phyloP scores from a whole-genome alignment of 352 stramenopile genomes.

The Phytopythium boreale region DNA sequence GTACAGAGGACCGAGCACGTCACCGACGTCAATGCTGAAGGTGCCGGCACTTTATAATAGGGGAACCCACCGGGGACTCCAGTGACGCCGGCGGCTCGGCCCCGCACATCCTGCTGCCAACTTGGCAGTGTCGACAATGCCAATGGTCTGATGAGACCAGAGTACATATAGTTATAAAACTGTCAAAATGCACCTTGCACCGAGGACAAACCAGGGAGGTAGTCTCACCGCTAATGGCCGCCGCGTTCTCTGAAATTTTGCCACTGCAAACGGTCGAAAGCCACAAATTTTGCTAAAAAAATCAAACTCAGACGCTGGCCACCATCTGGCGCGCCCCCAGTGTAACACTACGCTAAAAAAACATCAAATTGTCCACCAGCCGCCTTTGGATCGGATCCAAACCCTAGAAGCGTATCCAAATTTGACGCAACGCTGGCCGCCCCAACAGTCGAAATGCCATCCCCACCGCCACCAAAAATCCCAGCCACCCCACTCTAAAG shows the following conservation, averaged over 20 bases:
- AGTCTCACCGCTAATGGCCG: too few relatives aligned
- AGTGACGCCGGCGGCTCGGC: too few relatives aligned
- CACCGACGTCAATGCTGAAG: background rate
- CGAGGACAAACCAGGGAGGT: too few relatives aligned
- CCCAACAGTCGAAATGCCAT: background rate
- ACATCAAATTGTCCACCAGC: background rate
- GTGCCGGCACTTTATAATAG: too few relatives aligned
- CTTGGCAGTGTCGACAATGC: too few relatives aligned
- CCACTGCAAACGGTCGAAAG: background rate
- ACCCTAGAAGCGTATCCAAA: background rate
- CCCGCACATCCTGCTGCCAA: too few relatives aligned
- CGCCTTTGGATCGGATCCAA: background rate
- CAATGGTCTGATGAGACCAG: too few relatives aligned
- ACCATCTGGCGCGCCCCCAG: background rate
- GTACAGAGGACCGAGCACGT: background rate
- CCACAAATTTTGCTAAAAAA: constrained; percentile 1
- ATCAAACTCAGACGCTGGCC: constrained; percentile 1
- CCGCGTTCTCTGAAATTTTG: too few relatives aligned
- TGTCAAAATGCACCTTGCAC: background rate
- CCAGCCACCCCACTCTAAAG: too few relatives aligned
- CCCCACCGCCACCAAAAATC: too few relatives aligned
- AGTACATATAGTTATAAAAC: background rate
- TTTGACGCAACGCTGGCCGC: background rate
- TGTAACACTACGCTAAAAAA: background rate
- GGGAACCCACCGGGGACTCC: too few relatives aligned